Evolutionary conservation across 306 rosid genomes (phyloP).

Genomic region (Prunus davidiana): DNA sequence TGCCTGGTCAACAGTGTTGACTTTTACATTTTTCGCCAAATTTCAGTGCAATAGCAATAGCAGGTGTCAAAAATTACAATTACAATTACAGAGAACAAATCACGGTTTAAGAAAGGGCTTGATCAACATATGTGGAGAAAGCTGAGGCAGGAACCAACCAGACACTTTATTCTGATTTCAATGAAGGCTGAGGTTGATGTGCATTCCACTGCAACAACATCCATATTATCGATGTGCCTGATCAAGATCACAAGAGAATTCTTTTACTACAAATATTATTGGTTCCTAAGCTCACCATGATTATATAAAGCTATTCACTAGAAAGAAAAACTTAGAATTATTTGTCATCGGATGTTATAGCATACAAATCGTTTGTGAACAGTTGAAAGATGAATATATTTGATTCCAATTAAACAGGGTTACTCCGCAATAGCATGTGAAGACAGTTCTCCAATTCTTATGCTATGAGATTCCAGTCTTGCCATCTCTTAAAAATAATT

Average conservation of each 20-base stretch:
- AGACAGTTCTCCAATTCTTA: neutral
- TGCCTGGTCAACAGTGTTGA: neutral
- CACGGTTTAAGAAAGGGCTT: neutral
- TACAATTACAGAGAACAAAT: slow-evolving; percentile 2
- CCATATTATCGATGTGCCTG: slow-evolving; percentile 91
- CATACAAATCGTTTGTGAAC: neutral
- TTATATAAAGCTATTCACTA: neutral
- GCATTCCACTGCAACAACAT: slow-evolving; percentile 87
- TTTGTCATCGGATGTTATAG: neutral
- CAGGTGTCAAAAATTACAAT: neutral
- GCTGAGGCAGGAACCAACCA: slow-evolving; percentile 1
- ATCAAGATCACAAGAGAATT: slow-evolving; percentile 13
- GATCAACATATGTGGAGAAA: neutral
- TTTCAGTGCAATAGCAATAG: neutral
- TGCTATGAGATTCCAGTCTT: neutral
- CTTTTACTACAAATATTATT: neutral
- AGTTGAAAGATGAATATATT: neutral
- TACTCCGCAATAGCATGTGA: neutral
- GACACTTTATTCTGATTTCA: slow-evolving; percentile 24
- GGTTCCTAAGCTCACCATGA: neutral
- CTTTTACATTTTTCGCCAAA: neutral
- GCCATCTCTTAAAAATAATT: neutral
- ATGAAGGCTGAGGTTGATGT: slow-evolving; percentile 42
- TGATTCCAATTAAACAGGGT: neutral
- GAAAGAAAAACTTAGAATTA: neutral